Base-by-base conservation (phyloP, 208 protist species). In the Porcisia deanei region DNA sequence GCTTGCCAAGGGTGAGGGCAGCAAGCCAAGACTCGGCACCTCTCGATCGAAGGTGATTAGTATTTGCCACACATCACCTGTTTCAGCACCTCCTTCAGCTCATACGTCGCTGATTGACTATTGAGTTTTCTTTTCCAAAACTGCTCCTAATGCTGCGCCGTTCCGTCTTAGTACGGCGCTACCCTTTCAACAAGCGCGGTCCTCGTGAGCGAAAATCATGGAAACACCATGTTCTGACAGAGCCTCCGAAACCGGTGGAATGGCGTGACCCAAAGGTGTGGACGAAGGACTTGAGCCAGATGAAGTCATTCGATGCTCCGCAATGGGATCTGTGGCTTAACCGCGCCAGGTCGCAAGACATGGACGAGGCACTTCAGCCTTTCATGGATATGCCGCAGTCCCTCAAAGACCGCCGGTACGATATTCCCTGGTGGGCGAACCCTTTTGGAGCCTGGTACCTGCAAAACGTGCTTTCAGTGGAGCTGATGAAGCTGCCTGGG, bases 341-440 rank as follows among this genome's bases (percentile, higher is more conserved):
- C 77, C 91, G 94, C 43, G 77, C 94, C 18, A 86, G 94, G 39
- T 92, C 93, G 10, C 85, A 94, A 65, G 94, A 98, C 73, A 96
- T 97, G 87, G 93, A 98, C 76, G 94, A 98, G 80, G 91, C 91
- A 12, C 85, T 98, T 53, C 94, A 98, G 77, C 94, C 94, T 12
- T 97, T 98, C 75, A 98, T 98, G 94, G 94, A 98, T 74, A 98
- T 98, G 94, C 94, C 94, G 41, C 89, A 95, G 82, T 98, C 94
- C 8, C 82, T 98, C 30, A 97, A 98, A 76, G 89, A 97, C 74
- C 90, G 94, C 61, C 88, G 92, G 60, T 98, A 96, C 76, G 94
- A 98, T 75, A 91, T 98, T 41, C 94, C 94, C 41, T 98, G 94
- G 94, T 98, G 94, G 93, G 94, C 94, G 63, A 98, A 98, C 82